Conservation (phyloP, 202 grass and related monocot genomes). For the Schoenoplectus triqueter region DNA sequence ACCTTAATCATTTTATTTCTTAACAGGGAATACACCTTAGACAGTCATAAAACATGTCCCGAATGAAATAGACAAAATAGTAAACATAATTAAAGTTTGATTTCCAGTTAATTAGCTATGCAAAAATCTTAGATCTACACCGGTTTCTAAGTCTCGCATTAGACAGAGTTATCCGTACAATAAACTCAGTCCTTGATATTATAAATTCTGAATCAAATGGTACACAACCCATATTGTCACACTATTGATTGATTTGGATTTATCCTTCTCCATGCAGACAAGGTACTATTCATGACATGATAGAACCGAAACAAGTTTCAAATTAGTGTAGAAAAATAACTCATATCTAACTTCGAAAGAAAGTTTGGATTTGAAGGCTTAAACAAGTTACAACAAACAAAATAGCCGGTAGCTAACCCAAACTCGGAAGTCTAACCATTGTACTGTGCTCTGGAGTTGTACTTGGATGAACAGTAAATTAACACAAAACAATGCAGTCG, state of each 20-base stretch:
- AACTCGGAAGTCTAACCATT: constrained; percentile 27
- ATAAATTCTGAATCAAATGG: constrained; percentile 31
- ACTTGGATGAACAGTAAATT: constrained; percentile 5
- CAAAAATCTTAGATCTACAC: constrained; percentile 25
- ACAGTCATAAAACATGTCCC: constrained; percentile 5
- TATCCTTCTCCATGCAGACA: constrained; percentile 35
- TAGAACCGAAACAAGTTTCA: constrained; percentile 22
- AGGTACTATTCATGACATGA: constrained; percentile 34
- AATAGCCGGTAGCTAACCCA: constrained; percentile 36
- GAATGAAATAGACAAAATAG: constrained; percentile 39
- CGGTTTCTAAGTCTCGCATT: neutral
- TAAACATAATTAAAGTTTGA: neutral
- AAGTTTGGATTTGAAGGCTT: constrained; percentile 20
- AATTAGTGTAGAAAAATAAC: constrained; percentile 11
- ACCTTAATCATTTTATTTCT: too few species aligned
- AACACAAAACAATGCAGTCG: constrained; percentile 7
- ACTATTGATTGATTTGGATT: constrained; percentile 41
- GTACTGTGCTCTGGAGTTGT: constrained; percentile 12
- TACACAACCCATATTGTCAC: constrained; percentile 39
- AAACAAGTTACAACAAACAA: constrained; percentile 38
- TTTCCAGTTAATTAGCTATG: neutral
- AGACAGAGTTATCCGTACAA: constrained; percentile 35
- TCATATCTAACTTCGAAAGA: neutral
- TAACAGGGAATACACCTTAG: neutral
- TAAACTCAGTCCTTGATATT: constrained; percentile 31